These are phyloP conservation scores for Geosmithia morbida DNA, from an alignment of 2,329 filamentous ascomycete species.

Conservation along the genomic window DNA sequence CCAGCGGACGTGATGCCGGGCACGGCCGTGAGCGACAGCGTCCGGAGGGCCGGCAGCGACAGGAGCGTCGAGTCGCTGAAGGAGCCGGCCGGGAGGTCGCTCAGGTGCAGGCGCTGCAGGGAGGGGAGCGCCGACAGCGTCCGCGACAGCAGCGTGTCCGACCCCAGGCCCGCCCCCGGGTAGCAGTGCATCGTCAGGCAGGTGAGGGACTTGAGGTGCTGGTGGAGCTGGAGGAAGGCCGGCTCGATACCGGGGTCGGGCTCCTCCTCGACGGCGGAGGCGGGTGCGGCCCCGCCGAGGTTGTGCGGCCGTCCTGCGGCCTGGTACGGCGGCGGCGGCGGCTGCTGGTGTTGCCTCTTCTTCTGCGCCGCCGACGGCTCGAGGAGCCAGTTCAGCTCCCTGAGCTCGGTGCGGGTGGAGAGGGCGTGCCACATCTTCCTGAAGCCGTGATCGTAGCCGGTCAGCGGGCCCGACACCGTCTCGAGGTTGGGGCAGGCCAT, in stretches of 20 bases:
- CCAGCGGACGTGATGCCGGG: conserved; percentile 40
- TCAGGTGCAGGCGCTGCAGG: conserved; percentile 44
- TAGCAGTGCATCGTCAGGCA: conserved; percentile 45
- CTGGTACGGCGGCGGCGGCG: neutral
- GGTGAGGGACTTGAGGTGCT: conserved; percentile 38
- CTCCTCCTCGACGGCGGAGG: too few relatives aligned
- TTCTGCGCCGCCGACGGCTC: conserved; percentile 16
- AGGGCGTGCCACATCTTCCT: conserved; percentile 43
- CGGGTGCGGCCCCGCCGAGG: too few relatives aligned
- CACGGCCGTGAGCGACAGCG: conserved; percentile 39
- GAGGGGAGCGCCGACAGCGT: conserved; percentile 35
- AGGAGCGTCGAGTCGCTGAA: conserved; percentile 43
- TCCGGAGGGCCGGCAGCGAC: conserved; percentile 37
- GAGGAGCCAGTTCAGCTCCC: conserved; percentile 45
- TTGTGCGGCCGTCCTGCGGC: conserved; percentile 7
- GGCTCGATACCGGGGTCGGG: conserved; percentile 18
- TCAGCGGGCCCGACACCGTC: conserved; percentile 37
- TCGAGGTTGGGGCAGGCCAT: conserved; percentile 54
- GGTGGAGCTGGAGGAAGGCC: conserved; percentile 35
- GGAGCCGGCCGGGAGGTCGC: conserved; percentile 36
- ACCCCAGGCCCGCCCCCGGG: conserved; percentile 37
- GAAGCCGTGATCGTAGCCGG: conserved; percentile 39
- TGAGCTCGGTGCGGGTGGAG: conserved; percentile 38
- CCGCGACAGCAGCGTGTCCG: conserved; percentile 34
- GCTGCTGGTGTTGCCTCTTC: conserved; percentile 10